Evolutionary conservation across 768 basidiomycete species (phyloP).

Genomic region (Termitomyces sp.): DNA sequence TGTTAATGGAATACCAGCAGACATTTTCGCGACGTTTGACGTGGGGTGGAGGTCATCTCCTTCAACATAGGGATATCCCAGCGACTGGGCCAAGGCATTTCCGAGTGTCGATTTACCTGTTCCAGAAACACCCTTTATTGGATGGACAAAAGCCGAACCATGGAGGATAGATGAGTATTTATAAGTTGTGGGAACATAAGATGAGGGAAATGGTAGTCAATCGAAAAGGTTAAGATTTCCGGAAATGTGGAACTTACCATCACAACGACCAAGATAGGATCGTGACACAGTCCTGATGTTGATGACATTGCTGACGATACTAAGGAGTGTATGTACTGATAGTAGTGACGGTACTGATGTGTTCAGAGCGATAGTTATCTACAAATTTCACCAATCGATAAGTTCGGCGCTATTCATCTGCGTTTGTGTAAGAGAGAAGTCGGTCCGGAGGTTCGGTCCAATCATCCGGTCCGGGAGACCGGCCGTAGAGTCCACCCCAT

Average conservation of each 20-base stretch:
- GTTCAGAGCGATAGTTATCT: background rate
- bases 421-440: background rate
- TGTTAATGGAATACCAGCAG: constrained; percentile 62
- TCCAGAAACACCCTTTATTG: constrained; percentile 60
- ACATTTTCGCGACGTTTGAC: constrained; percentile 86
- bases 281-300: background rate
- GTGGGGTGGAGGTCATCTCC: constrained; percentile 85
- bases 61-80: constrained; percentile 77
- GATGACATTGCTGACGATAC: constrained; percentile 1
- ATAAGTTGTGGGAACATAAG: background rate
- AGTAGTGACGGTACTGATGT: background rate
- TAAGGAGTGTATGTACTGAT: background rate
- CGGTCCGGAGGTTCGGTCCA: background rate
- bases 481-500: no score
- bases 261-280: constrained; percentile 16
- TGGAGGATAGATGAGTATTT: background rate
- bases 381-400: background rate
- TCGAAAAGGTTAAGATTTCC: background rate
- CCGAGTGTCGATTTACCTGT: constrained; percentile 74
- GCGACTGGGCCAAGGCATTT: constrained; percentile 46
- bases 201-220: background rate
- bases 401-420: background rate
- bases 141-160: background rate
- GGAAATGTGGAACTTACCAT: constrained; percentile 17
- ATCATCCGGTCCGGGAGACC: background rate